These are phyloP conservation scores for Monosporascus cannonballus DNA, from an alignment of 2,329 filamentous ascomycete species.

Conservation along the genomic window DNA sequence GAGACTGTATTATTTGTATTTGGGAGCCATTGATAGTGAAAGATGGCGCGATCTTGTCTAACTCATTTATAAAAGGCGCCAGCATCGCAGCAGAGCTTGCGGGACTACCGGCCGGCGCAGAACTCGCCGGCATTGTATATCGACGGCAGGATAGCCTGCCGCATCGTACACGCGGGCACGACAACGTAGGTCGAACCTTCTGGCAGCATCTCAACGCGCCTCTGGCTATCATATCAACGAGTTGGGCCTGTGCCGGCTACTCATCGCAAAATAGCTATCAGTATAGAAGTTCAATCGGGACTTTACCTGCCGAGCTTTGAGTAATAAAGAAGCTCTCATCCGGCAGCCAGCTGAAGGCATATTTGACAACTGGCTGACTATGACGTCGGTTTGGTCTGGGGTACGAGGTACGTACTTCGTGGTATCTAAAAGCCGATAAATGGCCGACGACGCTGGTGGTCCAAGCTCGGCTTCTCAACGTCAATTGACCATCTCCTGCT, in stretches of 20 bases:
- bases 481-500: background rate
- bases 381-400: too few relatives aligned
- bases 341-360: background rate
- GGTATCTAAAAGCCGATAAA: background rate
- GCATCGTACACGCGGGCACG: constrained; percentile 13
- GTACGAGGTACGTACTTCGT: too few relatives aligned
- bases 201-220: constrained; percentile 21
- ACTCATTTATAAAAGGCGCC: constrained; percentile 57
- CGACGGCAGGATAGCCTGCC: constrained; percentile 31
- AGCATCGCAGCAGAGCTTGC: constrained; percentile 35
- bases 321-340: background rate
- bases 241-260: background rate
- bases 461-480: background rate
- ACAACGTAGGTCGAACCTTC: constrained; percentile 18
- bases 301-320: background rate
- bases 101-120: constrained; percentile 17
- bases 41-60: constrained; percentile 85
- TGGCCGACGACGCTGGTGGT: background rate
- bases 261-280: background rate
- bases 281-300: background rate
- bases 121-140: constrained; percentile 32
- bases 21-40: constrained; percentile 80
- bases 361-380: background rate
- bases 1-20: constrained; percentile 72
- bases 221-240: constrained; percentile 21